Conservation (phyloP, 805 yeast species). For the Ogataea paraovalis region DNA sequence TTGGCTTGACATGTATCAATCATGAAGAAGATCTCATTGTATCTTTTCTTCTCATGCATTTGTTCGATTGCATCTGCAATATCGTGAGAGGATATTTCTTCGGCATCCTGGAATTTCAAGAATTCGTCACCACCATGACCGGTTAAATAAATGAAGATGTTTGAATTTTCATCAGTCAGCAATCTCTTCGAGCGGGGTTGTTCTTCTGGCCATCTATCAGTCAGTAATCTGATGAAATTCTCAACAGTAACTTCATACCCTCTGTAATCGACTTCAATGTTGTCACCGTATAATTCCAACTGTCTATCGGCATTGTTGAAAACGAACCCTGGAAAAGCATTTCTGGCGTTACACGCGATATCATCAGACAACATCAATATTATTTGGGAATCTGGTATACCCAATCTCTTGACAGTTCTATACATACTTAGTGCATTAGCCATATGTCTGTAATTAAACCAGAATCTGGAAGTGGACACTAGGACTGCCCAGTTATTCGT, state of each 20-base stretch:
- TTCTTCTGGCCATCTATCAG: conserved; percentile 93
- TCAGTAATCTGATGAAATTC: conserved; percentile 84
- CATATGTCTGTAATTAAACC: conserved; percentile 98
- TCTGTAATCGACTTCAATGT: conserved; percentile 92
- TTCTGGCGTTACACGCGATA: conserved; percentile 94
- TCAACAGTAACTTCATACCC: conserved; percentile 99
- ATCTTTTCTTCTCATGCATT: conserved; percentile 93
- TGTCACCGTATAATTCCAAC: conserved; percentile 89
- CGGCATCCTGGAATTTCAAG: conserved; percentile 96
- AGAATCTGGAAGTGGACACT: conserved; percentile 92
- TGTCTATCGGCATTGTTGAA: conserved; percentile 92
- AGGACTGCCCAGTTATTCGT: conserved; percentile 80
- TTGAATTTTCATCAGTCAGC: conserved; percentile 89
- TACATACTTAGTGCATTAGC: conserved; percentile 93
- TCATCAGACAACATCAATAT: conserved; percentile 96
- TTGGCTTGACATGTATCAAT: conserved; percentile 99
- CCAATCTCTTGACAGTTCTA: conserved; percentile 91
- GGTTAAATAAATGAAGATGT: conserved; percentile 90
- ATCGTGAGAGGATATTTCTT: conserved; percentile 92
- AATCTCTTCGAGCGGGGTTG: conserved; percentile 91
- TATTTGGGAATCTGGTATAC: conserved; percentile 97
- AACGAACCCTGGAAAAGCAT: conserved; percentile 93
- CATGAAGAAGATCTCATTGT: conserved; percentile 95
- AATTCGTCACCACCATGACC: conserved; percentile 99
- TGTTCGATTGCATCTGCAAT: conserved; percentile 96